Evolutionary conservation across 2,329 filamentous ascomycete genomes (phyloP), one percentile per base, ranked within the genome.

Genomic region (Pseudogymnoascus sp.): DNA sequence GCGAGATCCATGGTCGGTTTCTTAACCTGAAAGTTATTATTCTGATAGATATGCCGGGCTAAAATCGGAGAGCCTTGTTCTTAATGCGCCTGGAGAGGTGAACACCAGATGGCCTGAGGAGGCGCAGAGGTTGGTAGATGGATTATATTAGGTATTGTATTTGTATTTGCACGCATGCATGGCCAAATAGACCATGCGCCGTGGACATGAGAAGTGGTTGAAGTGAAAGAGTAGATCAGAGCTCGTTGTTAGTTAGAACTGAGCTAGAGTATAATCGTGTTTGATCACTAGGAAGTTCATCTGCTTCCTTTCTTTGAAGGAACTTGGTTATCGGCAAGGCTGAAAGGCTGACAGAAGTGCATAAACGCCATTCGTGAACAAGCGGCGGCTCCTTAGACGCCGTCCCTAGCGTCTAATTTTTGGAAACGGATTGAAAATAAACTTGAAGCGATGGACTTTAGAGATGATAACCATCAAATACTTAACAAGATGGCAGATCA

Each of bases 1-100:
- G 85, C 85, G 66, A 87, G 80, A 73, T 89, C 84, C 78, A 87
- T 84, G 62, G 70, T 75, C 32, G 47, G 25, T 32, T 54, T 54
- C 9, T 54, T 34, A 20, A 32, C n/a, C 14, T 18, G 9, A 54
- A 20, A 34, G 28, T 18, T 54, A 34, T 32, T 34, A 32, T 54
- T 9, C n/a, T 34, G n/a, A 32, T 18, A 34, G 6, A 28, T 54
- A 54, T 54, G 47, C 16, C 47, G n/a, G 47, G 28, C 28, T 34
- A n/a, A 20, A 34, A 34, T 34, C 9, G 28, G 32, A 54, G 28
- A 34, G 28, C n/a, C n/a, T 54, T 32, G 4, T 54, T 54, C 16
- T 32, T 2, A 54, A 20, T 3, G 25, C n/a, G 25, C 43, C 43
- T 32, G 25, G 47, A 32, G 6, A 20, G 9, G 11, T 54, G 47